These are phyloP conservation scores for Taiwanofungus camphoratus DNA, from an alignment of 1,284 basidiomycete genomes.

Conservation along the genomic window DNA sequence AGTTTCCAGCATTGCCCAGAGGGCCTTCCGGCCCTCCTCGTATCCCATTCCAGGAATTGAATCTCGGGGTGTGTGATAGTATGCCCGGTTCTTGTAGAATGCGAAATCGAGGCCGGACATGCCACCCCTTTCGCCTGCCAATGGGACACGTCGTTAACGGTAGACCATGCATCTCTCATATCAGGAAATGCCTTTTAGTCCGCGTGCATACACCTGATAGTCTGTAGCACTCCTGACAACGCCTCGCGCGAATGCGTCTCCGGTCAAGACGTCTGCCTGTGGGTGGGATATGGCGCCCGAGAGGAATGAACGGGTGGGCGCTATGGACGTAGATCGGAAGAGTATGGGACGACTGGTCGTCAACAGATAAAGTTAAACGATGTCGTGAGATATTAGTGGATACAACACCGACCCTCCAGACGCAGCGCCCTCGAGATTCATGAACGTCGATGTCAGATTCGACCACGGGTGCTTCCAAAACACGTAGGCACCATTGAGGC, in stretches of 20 bases:
- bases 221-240: constrained; percentile 64
- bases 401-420: constrained; percentile 59
- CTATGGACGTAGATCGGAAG: constrained; percentile 57
- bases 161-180: neutral
- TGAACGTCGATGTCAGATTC: constrained; percentile 54
- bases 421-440: constrained; percentile 79
- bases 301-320: constrained; percentile 45
- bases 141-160: neutral
- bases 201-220: constrained; percentile 50
- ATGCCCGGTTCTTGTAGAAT: constrained; percentile 64
- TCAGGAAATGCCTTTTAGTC: constrained; percentile 12
- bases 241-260: constrained; percentile 59
- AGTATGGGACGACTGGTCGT: constrained; percentile 45
- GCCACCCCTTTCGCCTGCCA: constrained; percentile 23
- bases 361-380: neutral
- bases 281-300: constrained; percentile 45
- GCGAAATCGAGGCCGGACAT: constrained; percentile 68
- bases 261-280: constrained; percentile 60
- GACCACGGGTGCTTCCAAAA: constrained; percentile 69
- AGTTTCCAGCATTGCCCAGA: constrained; percentile 75
- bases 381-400: neutral
- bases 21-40: constrained; percentile 41
- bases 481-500: constrained; percentile 63
- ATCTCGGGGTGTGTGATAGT: constrained; percentile 59
- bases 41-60: constrained; percentile 49